These are phyloP conservation scores for Melaleuca quinquenervia DNA, from an alignment of 345 rosid species.

Conservation along the genomic window DNA sequence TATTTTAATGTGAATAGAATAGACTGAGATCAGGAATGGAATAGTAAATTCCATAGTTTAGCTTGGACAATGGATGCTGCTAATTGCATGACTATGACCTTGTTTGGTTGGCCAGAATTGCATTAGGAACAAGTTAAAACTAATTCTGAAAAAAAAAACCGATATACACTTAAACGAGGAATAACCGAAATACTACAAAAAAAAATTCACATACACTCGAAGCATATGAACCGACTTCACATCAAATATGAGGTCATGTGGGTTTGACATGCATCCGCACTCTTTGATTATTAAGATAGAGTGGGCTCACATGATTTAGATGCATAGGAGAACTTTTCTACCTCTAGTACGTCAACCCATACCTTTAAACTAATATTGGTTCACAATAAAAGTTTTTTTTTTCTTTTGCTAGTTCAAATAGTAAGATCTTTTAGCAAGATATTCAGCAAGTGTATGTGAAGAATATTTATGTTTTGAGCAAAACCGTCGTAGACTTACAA, in stretches of 20 bases:
- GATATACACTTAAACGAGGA: background rate
- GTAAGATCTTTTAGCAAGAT: background rate
- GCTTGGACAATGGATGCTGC: background rate
- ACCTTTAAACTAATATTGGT: background rate
- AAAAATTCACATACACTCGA: fast-evolving
- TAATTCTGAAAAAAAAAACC: background rate
- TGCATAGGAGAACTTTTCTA: background rate
- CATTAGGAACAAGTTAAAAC: background rate
- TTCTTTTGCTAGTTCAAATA: background rate
- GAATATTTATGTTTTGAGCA: background rate
- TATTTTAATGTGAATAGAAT: background rate
- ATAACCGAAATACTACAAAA: background rate
- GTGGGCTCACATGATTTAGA: fast-evolving
- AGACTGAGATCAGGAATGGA: background rate
- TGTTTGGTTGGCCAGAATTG: background rate
- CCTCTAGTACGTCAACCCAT: background rate
- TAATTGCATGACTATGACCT: background rate
- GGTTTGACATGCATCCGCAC: fast-evolving
- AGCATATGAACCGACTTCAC: background rate
- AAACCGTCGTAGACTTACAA: too few species aligned
- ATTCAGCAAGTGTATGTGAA: background rate
- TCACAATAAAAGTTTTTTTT: background rate
- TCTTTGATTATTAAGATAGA: background rate
- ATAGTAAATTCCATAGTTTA: background rate
- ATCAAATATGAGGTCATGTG: background rate